Percentiles rank a stretch among this genome's conserved stretches.
Evolutionary conservation across 208 protist species (phyloP).

Genomic region (Acanthamoeba sp.): DNA sequence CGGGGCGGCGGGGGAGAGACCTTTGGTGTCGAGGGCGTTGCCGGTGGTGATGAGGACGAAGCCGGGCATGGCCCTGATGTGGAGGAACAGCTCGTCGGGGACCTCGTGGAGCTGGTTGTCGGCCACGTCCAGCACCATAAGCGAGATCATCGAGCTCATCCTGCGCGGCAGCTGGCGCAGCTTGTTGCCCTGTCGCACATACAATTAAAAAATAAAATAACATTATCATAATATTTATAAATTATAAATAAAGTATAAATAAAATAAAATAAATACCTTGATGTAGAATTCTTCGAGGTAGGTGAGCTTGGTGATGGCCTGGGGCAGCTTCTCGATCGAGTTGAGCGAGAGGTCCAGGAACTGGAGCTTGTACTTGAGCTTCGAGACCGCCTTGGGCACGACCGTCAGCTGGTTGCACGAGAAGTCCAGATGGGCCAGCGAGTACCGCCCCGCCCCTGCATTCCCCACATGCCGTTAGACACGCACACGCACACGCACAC

Average conservation of each 20-base stretch:
- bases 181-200: neutral
- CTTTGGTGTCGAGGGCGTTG: neutral
- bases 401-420: slow-evolving; percentile 25
- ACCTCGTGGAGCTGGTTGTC: slow-evolving; percentile 43
- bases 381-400: neutral
- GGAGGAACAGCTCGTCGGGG: slow-evolving; percentile 12
- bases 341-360: slow-evolving; percentile 30
- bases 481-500: neutral
- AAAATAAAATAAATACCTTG: neutral
- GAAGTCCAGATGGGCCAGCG: slow-evolving; percentile 13
- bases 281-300: slow-evolving; percentile 18
- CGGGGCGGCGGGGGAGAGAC: too few species aligned
- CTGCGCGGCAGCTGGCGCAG: neutral
- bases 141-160: slow-evolving; percentile 14
- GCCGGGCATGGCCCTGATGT: neutral
- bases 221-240: too few species aligned
- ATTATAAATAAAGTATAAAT: neutral
- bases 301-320: slow-evolving; percentile 38
- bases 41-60: slow-evolving; percentile 22
- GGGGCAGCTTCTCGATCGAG: slow-evolving; percentile 28
- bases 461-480: neutral
- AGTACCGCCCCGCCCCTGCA: neutral
- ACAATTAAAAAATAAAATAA: neutral
- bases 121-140: slow-evolving; percentile 16
- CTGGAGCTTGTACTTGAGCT: slow-evolving; percentile 53